Evolutionary conservation across 2,329 filamentous ascomycete genomes (phyloP), one percentile per base, ranked within the genome.

Genomic region (Claviceps purpurea): DNA sequence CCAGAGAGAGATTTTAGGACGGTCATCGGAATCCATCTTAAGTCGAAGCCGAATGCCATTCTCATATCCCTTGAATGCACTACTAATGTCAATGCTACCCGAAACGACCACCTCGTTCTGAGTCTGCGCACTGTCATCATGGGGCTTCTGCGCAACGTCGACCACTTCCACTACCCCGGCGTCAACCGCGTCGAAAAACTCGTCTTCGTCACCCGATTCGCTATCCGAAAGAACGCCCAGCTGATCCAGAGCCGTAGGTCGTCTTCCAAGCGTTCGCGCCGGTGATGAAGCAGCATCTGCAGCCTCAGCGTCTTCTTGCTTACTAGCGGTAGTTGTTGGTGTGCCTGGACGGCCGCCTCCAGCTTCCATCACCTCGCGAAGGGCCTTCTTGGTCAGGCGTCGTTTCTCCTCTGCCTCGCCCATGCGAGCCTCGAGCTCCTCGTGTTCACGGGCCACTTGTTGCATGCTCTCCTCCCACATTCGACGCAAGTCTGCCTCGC

Each of bases 381-480:
- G 76, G 2, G 89, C 90, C 56, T 85, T 83, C 73, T 95, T 97
- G 3, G 93, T 93, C 56, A 87, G 78, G 65, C 87, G 90, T 53
- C 89, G 81, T 74, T 95, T 97, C 63, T 86, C 79, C 66, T 97
- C 91, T 1, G 89, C 87, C 67, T 95, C 87, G 45, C 87, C 89
- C 55, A 96, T 87, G 53, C 84, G 85, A 39, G 81, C 87, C 64
- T 97, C 89, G 1, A 98, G 77, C 50, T 89, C 80, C 68, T 97
- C 93, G 61, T 98, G 93, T 65, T 98, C 93, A 52, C 82, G 83
- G 18, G 90, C 93, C n/a, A 98, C 86, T 61, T 90, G 84, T 10
- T 93, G 89, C 93, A 98, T 96, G 68, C 90, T 97, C 62, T 98
- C 93, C 69, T 98, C 93, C 93, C 93, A 98, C 81, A 98, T 87